These are phyloP conservation scores for Pseudoperonospora humuli DNA, from an alignment of 352 stramenopile genomes.

Conservation along the genomic window DNA sequence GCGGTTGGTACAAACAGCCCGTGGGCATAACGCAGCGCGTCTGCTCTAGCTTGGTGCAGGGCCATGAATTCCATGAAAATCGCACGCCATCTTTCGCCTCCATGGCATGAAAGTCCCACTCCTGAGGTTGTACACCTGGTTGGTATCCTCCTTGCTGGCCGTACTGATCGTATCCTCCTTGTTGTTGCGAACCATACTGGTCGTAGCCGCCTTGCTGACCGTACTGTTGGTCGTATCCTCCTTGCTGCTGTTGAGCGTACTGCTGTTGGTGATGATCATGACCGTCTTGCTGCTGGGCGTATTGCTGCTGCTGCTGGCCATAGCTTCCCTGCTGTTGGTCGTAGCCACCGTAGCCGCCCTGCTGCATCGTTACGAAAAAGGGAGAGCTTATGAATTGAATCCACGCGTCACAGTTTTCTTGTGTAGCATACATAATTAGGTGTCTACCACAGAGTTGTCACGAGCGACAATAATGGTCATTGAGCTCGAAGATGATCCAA, in stretches of 20 bases:
- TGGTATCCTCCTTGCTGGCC: constrained; percentile 33
- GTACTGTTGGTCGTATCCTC: constrained; percentile 8
- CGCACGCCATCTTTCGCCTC: constrained; percentile 91
- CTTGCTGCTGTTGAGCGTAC: constrained; percentile 23
- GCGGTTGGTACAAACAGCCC: constrained; percentile 91
- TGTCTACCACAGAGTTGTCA: not conserved
- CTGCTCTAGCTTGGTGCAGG: constrained; percentile 95
- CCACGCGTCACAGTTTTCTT: constrained; percentile 12
- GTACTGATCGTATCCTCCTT: constrained; percentile 43
- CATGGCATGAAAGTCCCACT: constrained; percentile 81
- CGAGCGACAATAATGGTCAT: not conserved
- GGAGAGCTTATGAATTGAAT: constrained; percentile 13
- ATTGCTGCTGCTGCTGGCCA: constrained; percentile 40
- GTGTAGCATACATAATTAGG: constrained; percentile 4
- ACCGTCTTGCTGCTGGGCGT: constrained; percentile 3
- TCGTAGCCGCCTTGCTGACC: not conserved
- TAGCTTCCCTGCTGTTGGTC: constrained; percentile 37
- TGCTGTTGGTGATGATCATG: constrained; percentile 26
- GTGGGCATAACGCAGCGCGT: constrained; percentile 97
- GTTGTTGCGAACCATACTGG: constrained; percentile 22
- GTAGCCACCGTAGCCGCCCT: constrained; percentile 34
- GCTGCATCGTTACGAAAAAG: constrained; percentile 36
- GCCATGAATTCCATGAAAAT: constrained; percentile 99
- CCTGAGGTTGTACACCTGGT: constrained; percentile 64
- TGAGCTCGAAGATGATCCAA: too few species aligned